These are phyloP conservation scores for Colletotrichum coccodes DNA, from an alignment of 2,329 filamentous ascomycete species.

Conservation along the genomic window DNA sequence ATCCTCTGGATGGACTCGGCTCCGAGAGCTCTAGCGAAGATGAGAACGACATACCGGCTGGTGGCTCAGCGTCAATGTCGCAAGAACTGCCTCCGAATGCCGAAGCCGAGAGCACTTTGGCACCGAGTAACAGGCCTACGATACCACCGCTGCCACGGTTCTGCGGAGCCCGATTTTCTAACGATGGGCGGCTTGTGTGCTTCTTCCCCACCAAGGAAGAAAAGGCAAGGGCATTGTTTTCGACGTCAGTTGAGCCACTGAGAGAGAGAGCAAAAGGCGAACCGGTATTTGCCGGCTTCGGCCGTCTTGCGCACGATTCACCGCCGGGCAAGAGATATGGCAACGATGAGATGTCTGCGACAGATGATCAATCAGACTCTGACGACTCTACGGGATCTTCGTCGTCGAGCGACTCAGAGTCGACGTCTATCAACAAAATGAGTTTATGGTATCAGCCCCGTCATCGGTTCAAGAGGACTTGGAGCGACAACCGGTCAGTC, in stretches of 20 bases:
- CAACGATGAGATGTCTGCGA: slow-evolving; percentile 61
- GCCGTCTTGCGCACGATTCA: slow-evolving; percentile 62
- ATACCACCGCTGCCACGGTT: slow-evolving; percentile 66
- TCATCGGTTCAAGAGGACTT: slow-evolving; percentile 62
- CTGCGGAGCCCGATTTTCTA: slow-evolving; percentile 70
- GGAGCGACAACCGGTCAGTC: slow-evolving; percentile 66
- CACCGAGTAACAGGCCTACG: slow-evolving; percentile 60
- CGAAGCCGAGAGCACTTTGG: slow-evolving; percentile 64
- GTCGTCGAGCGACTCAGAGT: slow-evolving; percentile 69
- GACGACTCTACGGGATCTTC: slow-evolving; percentile 59
- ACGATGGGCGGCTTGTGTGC: slow-evolving; percentile 71
- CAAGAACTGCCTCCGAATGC: slow-evolving; percentile 67
- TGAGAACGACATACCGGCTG: slow-evolving; percentile 66
- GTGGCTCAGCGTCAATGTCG: slow-evolving; percentile 68
- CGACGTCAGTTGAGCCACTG: slow-evolving; percentile 55
- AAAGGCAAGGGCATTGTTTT: slow-evolving; percentile 62
- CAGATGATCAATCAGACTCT: slow-evolving; percentile 62
- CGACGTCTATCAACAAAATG: slow-evolving; percentile 69
- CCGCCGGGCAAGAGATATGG: slow-evolving; percentile 57
- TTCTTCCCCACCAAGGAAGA: slow-evolving; percentile 78
- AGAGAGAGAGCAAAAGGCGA: slow-evolving; percentile 63
- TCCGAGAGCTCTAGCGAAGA: slow-evolving; percentile 90
- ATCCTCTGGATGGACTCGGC: slow-evolving; percentile 64
- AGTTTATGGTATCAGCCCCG: slow-evolving; percentile 66
- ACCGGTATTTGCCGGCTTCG: slow-evolving; percentile 67